Conservation (phyloP, 1,139 yeast genomes). For the Candida gigantensis region DNA sequence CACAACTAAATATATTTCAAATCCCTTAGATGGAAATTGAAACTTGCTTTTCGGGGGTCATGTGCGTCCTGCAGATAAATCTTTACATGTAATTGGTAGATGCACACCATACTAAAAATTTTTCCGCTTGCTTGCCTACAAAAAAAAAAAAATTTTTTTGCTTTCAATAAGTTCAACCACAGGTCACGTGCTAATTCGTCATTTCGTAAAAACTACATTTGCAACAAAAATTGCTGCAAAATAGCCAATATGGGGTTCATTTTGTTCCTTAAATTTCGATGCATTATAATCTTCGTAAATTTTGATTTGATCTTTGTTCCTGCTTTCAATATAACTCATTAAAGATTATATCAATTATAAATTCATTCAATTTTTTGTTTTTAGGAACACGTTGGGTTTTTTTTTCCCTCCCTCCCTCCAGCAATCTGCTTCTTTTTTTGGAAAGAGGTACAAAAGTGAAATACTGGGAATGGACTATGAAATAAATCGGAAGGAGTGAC, state of each 20-base stretch:
- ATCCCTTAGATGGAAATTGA: too few species aligned
- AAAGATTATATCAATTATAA: too few species aligned
- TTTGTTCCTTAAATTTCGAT: constrained; percentile 3
- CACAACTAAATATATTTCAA: too few species aligned
- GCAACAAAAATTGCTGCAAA: constrained; percentile 5
- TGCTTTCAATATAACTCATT: neutral
- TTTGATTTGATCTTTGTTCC: neutral
- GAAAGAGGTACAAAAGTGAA: constrained; percentile 3
- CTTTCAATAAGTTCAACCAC: neutral
- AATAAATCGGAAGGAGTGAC: too few species aligned
- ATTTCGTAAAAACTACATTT: constrained; percentile 1
- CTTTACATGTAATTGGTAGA: too few species aligned
- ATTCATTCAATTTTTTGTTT: too few species aligned
- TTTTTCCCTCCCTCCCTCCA: neutral
- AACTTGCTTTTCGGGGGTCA: too few species aligned
- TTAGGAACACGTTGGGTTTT: neutral
- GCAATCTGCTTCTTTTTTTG: too few species aligned
- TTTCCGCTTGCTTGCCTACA: too few species aligned
- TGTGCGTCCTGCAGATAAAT: too few species aligned
- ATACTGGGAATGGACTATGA: too few species aligned
- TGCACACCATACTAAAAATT: too few species aligned
- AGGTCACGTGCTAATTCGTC: constrained; percentile 5
- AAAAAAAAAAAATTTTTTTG: constrained; percentile 2
- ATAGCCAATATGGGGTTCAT: constrained; percentile 4
- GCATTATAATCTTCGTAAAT: neutral